These are phyloP conservation scores for Thelephora aurantiotincta DNA, from an alignment of 768 basidiomycete species.

Conservation along the genomic window DNA sequence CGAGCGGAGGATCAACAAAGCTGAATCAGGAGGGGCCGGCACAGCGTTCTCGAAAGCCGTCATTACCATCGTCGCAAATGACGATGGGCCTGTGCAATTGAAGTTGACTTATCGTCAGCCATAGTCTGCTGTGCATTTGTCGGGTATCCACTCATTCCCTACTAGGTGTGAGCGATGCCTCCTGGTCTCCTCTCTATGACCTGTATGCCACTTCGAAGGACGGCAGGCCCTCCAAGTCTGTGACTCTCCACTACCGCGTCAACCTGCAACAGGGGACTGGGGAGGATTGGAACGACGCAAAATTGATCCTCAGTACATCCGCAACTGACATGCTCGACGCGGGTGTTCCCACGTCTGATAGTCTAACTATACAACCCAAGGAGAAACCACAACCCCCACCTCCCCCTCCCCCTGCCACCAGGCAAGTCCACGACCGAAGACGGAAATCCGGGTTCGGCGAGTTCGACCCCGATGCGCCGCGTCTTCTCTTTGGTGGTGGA, in stretches of 20 bases:
- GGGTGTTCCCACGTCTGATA: neutral
- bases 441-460: too few species aligned
- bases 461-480: too few species aligned
- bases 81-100: neutral
- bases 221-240: slow-evolving; percentile 27
- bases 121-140: neutral
- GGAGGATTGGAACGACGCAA: slow-evolving; percentile 41
- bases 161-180: slow-evolving; percentile 35
- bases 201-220: slow-evolving; percentile 33
- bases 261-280: slow-evolving; percentile 39
- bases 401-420: too few species aligned
- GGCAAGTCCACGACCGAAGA: too few species aligned
- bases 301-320: slow-evolving; percentile 39
- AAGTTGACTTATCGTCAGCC: neutral
- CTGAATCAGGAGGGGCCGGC: neutral
- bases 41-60: neutral
- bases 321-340: slow-evolving; percentile 13
- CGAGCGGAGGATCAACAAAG: too few species aligned
- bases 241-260: slow-evolving; percentile 41
- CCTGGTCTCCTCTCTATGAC: slow-evolving; percentile 46
- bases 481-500: too few species aligned
- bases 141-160: neutral
- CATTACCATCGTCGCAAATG: neutral
- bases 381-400: too few species aligned
- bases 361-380: neutral